Conservation (phyloP, 768 basidiomycete genomes). For the Lyophyllum atratum region DNA sequence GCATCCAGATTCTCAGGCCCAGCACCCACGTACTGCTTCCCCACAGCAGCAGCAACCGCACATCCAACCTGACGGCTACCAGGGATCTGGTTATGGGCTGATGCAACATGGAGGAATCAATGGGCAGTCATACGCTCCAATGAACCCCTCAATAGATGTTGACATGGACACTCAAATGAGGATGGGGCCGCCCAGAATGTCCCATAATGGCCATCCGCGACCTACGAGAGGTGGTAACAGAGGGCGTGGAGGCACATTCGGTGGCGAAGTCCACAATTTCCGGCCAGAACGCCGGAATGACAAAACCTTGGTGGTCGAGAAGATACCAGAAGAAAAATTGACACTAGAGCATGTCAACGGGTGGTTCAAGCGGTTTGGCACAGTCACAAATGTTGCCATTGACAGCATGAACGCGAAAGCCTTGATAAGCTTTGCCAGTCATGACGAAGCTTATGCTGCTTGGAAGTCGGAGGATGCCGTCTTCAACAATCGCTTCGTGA, state of each 20-base stretch:
- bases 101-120: constrained; percentile 24
- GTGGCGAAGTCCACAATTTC: constrained; percentile 65
- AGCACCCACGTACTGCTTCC: constrained; percentile 21
- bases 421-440: constrained; percentile 82
- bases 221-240: constrained; percentile 35
- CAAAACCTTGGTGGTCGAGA: constrained; percentile 90
- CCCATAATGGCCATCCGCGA: constrained; percentile 30
- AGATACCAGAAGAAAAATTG: constrained; percentile 86
- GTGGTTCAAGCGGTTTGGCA: constrained; percentile 93
- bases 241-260: constrained; percentile 60
- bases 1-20: constrained; percentile 27
- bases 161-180: constrained; percentile 32
- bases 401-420: constrained; percentile 77
- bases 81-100: constrained; percentile 15
- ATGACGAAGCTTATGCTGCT: constrained; percentile 83
- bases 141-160: constrained; percentile 32
- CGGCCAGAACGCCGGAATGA: constrained; percentile 67
- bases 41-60: constrained; percentile 16
- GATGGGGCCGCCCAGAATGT: constrained; percentile 31
- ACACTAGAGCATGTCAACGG: constrained; percentile 75
- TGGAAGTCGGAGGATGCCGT: constrained; percentile 96
- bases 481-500: constrained; percentile 92
- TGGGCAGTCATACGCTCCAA: constrained; percentile 23
- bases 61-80: constrained; percentile 10
- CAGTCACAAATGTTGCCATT: constrained; percentile 89